Evolutionary conservation across 1,284 basidiomycete species (phyloP).

Genomic region (Prillingera fragicola): DNA sequence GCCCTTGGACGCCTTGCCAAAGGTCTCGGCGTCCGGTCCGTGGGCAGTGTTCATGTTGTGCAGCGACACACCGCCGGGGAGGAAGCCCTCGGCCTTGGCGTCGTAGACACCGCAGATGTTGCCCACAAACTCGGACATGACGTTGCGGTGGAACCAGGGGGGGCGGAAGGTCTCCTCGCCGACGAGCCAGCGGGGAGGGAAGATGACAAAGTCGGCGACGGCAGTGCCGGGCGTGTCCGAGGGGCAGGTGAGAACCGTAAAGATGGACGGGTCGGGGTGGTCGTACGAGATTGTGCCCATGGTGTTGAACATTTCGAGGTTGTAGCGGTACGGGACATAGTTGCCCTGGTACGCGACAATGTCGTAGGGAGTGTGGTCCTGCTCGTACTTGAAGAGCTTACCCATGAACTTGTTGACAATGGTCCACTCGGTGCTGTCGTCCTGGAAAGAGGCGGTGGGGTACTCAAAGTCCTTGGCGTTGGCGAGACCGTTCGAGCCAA

Average conservation of each 20-base stretch:
- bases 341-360: constrained; percentile 67
- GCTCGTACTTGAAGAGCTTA: constrained; percentile 49
- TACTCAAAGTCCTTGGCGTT: constrained; percentile 61
- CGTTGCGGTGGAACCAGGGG: constrained; percentile 60
- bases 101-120: constrained; percentile 18
- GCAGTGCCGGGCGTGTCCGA: constrained; percentile 58
- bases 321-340: constrained; percentile 68
- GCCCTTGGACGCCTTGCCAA: constrained; percentile 10
- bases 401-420: constrained; percentile 21
- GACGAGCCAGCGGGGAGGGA: constrained; percentile 25
- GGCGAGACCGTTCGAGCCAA: constrained; percentile 61
- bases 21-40: constrained; percentile 24
- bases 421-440: constrained; percentile 56
- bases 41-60: constrained; percentile 34
- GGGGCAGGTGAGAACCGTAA: constrained; percentile 28
- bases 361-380: constrained; percentile 49
- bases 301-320: constrained; percentile 60
- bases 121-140: constrained; percentile 33
- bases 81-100: constrained; percentile 18
- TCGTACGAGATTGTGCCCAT: constrained; percentile 60
- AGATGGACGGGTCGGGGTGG: constrained; percentile 40
- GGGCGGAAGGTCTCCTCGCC: constrained; percentile 44
- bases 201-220: constrained; percentile 25
- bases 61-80: constrained; percentile 26
- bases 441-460: constrained; percentile 57